Evolutionary conservation across 176 grass and related monocot species (phyloP).

Genomic region (Zoysia pacifica): DNA sequence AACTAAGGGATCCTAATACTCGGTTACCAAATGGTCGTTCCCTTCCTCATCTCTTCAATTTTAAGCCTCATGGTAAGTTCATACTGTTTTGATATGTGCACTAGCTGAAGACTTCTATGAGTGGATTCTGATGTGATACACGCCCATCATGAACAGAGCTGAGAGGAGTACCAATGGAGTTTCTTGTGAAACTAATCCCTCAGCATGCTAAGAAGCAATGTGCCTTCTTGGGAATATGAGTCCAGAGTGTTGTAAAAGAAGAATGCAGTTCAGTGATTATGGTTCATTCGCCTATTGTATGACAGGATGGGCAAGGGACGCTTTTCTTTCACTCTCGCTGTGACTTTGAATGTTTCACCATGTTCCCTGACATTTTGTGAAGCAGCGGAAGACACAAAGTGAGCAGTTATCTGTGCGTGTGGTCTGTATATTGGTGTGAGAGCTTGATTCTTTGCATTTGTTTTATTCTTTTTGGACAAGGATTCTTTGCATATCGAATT

Average conservation of each 20-base stretch:
- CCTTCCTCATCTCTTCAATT: constrained; percentile 83
- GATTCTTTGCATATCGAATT: neutral
- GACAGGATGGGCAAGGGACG: constrained; percentile 19
- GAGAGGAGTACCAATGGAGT: constrained; percentile 60
- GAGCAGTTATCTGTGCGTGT: neutral
- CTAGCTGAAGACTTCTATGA: neutral
- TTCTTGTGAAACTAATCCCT: constrained; percentile 68
- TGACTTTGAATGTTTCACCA: constrained; percentile 12
- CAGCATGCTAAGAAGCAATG: constrained; percentile 62
- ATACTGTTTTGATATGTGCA: constrained; percentile 17
- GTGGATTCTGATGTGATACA: constrained; percentile 33
- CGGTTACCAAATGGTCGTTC: constrained; percentile 74
- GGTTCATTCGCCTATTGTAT: constrained; percentile 29
- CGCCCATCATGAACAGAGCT: constrained; percentile 57
- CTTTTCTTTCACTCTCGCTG: neutral
- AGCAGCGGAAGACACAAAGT: constrained; percentile 23
- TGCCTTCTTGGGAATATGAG: constrained; percentile 44
- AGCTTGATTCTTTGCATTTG: constrained; percentile 7
- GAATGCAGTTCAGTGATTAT: neutral
- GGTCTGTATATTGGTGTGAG: constrained; percentile 29
- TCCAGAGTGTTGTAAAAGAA: neutral
- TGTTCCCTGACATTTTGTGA: constrained; percentile 25
- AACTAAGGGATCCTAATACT: constrained; percentile 62
- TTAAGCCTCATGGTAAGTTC: constrained; percentile 74
- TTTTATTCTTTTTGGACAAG: neutral